Percentiles rank a stretch among this genome's conserved stretches.
phyloP scores from a whole-genome alignment of 176 grass and related monocot genomes.

The Guadua angustifolia region DNA sequence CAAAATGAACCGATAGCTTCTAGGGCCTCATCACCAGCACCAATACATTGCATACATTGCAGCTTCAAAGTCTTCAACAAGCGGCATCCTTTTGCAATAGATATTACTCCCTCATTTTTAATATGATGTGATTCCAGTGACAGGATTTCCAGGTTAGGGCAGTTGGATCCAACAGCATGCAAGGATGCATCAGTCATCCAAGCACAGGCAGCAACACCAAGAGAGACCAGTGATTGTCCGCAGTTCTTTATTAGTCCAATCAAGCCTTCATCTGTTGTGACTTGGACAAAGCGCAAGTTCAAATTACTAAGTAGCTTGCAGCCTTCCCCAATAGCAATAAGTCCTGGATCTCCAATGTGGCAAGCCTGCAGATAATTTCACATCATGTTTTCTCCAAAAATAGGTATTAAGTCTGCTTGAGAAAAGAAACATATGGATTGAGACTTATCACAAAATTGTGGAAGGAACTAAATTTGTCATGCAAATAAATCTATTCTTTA shows the following conservation, averaged over 20 bases:
- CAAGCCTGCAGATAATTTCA: conserved; percentile 62
- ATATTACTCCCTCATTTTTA: conserved; percentile 66
- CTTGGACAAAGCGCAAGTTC: conserved; percentile 69
- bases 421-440: not conserved
- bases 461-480: not conserved
- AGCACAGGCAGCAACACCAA: conserved; percentile 65
- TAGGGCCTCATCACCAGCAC: conserved; percentile 69
- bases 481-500: conserved; percentile 14
- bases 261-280: conserved; percentile 75
- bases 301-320: conserved; percentile 76
- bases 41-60: conserved; percentile 71
- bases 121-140: conserved; percentile 66
- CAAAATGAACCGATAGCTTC: conserved; percentile 80
- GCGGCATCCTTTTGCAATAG: conserved; percentile 71
- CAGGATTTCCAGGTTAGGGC: conserved; percentile 60
- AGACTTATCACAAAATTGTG: not conserved
- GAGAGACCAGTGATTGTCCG: conserved; percentile 60
- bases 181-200: conserved; percentile 84
- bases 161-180: conserved; percentile 74
- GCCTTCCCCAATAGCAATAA: conserved; percentile 69
- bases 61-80: conserved; percentile 77
- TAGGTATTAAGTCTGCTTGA: not conserved
- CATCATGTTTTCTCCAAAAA: conserved; percentile 16
- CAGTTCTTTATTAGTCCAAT: conserved; percentile 64
- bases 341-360: conserved; percentile 84